Evolutionary conservation across 2,329 filamentous ascomycete species (phyloP), one percentile per base, ranked within the genome.

Genomic region (Verruconis gallopava): DNA sequence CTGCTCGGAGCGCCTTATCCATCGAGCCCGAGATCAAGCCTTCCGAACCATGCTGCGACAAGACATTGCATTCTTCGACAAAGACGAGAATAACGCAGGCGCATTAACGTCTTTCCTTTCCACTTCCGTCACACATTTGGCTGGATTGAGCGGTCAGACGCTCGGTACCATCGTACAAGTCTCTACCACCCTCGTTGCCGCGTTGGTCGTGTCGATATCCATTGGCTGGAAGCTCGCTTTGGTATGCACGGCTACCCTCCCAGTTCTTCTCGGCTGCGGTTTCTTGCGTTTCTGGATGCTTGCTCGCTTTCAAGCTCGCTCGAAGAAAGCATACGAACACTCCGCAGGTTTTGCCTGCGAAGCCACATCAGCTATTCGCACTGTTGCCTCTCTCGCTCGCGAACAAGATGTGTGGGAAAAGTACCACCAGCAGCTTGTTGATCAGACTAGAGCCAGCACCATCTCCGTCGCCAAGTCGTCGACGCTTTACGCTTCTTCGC

Each of bases 331-430:
- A 3, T 88, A 96, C 56, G 73, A 85, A 55, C 66, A 72, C 44
- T 89, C 85, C 45, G 89, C 89, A 5, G 81, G 79, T 43, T 93
- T 82, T 55, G 91, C 91, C 9, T 91, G 88, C 37, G 91, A 98
- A 61, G 88, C 88, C 34, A 93, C 93, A 21, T 88, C 85, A 2
- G 83, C 88, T 4, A 95, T 96, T 50, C 81, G 89, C 40, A 96
- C 91, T 2, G 88, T 96, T 6, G 89, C 88, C 3, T 84, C 85
- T 5, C 71, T 98, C 35, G 94, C 88, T 0, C 76, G 89, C 6
- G 91, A 98, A 62, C 62, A 73, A 0, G 85, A 94, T 53, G 85
- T 96, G 3, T 72, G 85, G 51, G 53, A 62, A 2, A 71, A 78
- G 40, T 98, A 93, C 64, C 79, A 74, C 46, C 57, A 61, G 2